Percentiles rank a stretch among this genome's conserved stretches.
Conservation (phyloP, 1,284 basidiomycete genomes). For the Ustilago tritici region DNA sequence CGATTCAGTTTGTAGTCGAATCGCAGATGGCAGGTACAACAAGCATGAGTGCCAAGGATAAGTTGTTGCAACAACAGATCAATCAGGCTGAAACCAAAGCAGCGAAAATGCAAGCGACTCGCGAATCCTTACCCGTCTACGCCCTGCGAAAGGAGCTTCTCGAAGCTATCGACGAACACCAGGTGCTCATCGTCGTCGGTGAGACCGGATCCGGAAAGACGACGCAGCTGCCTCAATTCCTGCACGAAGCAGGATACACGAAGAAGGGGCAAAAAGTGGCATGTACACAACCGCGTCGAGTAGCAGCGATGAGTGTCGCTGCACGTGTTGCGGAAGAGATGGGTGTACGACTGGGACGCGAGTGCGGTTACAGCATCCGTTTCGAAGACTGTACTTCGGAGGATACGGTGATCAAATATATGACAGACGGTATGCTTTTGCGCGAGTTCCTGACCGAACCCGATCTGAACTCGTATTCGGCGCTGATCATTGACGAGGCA, state of each 20-base stretch:
- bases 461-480: constrained; percentile 64
- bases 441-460: constrained; percentile 69
- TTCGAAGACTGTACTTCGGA: constrained; percentile 99
- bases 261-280: constrained; percentile 86
- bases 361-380: constrained; percentile 94
- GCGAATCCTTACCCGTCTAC: constrained; percentile 66
- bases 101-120: constrained; percentile 62
- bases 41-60: constrained; percentile 83
- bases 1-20: constrained; percentile 94
- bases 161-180: constrained; percentile 87
- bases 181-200: constrained; percentile 73
- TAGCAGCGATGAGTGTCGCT: constrained; percentile 99
- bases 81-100: constrained; percentile 83
- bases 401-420: constrained; percentile 72
- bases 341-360: constrained; percentile 93
- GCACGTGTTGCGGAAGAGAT: constrained; percentile 99
- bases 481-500: constrained; percentile 69
- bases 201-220: constrained; percentile 91
- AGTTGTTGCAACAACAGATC: constrained; percentile 85
- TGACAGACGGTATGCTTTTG: constrained; percentile 70
- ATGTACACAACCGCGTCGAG: constrained; percentile 97
- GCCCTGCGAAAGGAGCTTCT: constrained; percentile 71
- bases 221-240: constrained; percentile 96
- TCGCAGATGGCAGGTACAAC: constrained; percentile 69
- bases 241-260: constrained; percentile 96